Evolutionary conservation across 129 eudicot species (phyloP).

Genomic region (Artemisia tridentata): DNA sequence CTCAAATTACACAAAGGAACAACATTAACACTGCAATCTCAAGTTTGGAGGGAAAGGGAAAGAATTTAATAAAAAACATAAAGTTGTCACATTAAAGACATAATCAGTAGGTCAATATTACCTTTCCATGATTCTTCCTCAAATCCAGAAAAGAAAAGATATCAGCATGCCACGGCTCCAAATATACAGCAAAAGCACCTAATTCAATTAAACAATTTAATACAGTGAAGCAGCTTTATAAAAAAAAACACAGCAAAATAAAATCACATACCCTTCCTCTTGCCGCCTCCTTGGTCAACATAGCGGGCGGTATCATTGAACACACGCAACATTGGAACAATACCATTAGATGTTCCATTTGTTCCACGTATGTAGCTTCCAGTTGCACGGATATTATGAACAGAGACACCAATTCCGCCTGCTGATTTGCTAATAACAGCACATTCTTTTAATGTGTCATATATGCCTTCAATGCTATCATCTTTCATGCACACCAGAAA

Average conservation of each 20-base stretch:
- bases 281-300: constrained; percentile 98
- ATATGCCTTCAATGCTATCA: constrained; percentile 92
- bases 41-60: too few species aligned
- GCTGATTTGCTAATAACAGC: constrained; percentile 97
- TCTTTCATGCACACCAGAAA: constrained; percentile 60
- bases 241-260: neutral
- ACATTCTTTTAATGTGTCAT: constrained; percentile 86
- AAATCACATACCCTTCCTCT: constrained; percentile 65
- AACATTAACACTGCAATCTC: too few species aligned
- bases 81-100: too few species aligned
- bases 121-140: constrained; percentile 96
- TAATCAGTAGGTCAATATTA: constrained; percentile 9
- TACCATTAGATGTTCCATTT: constrained; percentile 95
- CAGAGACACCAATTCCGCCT: constrained; percentile 94
- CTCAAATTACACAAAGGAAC: neutral
- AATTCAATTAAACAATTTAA: constrained; percentile 11
- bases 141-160: constrained; percentile 69
- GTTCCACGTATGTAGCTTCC: constrained; percentile 98
- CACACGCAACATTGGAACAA: constrained; percentile 90
- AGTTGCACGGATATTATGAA: constrained; percentile 92
- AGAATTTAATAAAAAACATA: too few species aligned
- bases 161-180: constrained; percentile 99
- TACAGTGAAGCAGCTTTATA: neutral
- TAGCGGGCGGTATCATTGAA: constrained; percentile 93
- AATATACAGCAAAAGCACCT: constrained; percentile 98